Conservation (phyloP, 2,329 filamentous ascomycete species). For the Xylaria sp. region DNA sequence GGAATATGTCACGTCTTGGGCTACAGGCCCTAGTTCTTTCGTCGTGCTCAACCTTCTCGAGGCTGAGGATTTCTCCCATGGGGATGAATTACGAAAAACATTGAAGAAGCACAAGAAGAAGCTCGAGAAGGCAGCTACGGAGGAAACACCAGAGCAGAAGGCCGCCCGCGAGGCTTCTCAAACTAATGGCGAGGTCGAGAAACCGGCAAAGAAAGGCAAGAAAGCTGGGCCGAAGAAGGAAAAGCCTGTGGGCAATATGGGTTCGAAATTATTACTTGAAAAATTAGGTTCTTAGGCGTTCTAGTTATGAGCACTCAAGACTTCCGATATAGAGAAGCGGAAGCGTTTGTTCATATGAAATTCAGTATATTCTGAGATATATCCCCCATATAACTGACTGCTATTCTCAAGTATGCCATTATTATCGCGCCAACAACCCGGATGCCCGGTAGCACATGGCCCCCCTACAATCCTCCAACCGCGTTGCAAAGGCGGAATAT, state of each 20-base stretch:
- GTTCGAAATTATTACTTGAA: constrained; percentile 69
- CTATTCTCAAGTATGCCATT: neutral
- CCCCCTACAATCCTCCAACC: neutral
- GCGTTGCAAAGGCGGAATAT: neutral
- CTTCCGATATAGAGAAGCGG: constrained; percentile 17
- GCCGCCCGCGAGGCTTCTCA: constrained; percentile 62
- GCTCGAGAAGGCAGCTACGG: constrained; percentile 73
- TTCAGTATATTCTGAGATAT: constrained; percentile 5
- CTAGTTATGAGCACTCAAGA: neutral
- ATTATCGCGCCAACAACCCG: neutral
- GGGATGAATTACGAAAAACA: constrained; percentile 72
- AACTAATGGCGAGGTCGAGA: constrained; percentile 56
- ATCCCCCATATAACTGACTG: neutral
- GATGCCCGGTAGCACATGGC: neutral
- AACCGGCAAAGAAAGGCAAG: constrained; percentile 52
- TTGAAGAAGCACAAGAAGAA: constrained; percentile 78
- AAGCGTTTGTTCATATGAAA: constrained; percentile 17
- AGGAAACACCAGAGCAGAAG: constrained; percentile 65
- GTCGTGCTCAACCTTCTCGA: constrained; percentile 86
- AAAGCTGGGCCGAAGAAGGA: constrained; percentile 55
- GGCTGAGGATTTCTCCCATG: constrained; percentile 73
- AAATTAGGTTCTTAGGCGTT: constrained; percentile 54
- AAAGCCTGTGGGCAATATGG: constrained; percentile 67
- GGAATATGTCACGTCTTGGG: constrained; percentile 81
- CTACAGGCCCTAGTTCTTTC: constrained; percentile 85